These are phyloP conservation scores for Candida andamanensis DNA, from an alignment of 805 yeast genomes.

Conservation along the genomic window DNA sequence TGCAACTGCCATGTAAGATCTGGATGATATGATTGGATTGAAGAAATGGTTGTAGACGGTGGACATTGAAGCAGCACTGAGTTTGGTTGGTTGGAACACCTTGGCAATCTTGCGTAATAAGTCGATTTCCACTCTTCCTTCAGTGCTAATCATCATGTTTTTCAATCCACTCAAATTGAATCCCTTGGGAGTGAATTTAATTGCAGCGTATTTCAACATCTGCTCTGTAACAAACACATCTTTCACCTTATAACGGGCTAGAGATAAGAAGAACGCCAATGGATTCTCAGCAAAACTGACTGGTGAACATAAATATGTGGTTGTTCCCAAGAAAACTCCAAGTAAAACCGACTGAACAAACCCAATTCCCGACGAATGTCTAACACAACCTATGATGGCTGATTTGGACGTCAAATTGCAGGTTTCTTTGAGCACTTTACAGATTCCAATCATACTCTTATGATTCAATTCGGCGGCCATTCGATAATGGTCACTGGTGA, in stretches of 20 bases:
- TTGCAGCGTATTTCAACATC: slow-evolving; percentile 72
- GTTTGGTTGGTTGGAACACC: slow-evolving; percentile 57
- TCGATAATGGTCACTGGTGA: slow-evolving; percentile 67
- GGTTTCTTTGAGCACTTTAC: slow-evolving; percentile 88
- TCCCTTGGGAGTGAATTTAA: slow-evolving; percentile 54
- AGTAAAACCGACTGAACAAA: slow-evolving; percentile 78
- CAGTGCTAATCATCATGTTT: slow-evolving; percentile 80
- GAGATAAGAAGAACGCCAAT: slow-evolving; percentile 57
- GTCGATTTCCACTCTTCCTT: slow-evolving; percentile 64
- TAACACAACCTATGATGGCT: slow-evolving; percentile 80
- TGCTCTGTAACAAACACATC: slow-evolving; percentile 82
- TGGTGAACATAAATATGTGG: slow-evolving; percentile 77
- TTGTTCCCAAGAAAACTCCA: slow-evolving; percentile 82
- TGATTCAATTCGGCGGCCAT: slow-evolving; percentile 57
- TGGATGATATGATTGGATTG: slow-evolving; percentile 77
- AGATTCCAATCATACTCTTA: slow-evolving; percentile 62
- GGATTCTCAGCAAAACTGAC: slow-evolving; percentile 75
- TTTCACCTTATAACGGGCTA: slow-evolving; percentile 74
- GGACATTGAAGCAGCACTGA: slow-evolving; percentile 66
- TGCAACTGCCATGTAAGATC: slow-evolving; percentile 84
- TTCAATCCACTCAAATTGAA: slow-evolving; percentile 59
- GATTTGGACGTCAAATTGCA: slow-evolving; percentile 71
- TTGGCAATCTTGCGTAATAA: slow-evolving; percentile 54
- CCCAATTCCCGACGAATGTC: slow-evolving; percentile 82
- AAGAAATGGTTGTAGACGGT: slow-evolving; percentile 72